Conservation (phyloP, 2,329 filamentous ascomycete genomes). For the Verticillium klebahnii region DNA sequence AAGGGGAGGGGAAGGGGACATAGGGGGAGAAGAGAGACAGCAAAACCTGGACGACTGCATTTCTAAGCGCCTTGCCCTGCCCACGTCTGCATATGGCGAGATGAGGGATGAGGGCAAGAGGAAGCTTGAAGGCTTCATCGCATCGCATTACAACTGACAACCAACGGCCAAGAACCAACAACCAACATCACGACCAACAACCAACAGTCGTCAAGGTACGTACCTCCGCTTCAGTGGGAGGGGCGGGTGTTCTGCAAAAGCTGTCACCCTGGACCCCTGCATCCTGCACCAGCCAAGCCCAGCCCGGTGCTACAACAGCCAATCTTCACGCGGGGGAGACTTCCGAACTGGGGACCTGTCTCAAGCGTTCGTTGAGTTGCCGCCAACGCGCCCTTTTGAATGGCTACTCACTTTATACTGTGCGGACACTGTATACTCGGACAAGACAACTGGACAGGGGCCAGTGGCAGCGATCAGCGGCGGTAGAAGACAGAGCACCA, state of each 20-base stretch:
- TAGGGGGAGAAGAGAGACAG: background rate
- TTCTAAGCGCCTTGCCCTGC: background rate
- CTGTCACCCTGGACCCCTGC: background rate
- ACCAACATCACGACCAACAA: too few relatives aligned
- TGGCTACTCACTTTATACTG: background rate
- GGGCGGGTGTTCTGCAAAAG: background rate
- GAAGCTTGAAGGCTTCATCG: background rate
- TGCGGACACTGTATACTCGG: background rate
- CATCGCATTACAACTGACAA: too few relatives aligned
- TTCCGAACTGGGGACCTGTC: background rate
- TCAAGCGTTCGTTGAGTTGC: background rate
- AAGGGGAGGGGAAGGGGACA: background rate
- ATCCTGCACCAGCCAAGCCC: background rate
- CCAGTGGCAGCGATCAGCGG: background rate
- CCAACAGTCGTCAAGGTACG: too few relatives aligned
- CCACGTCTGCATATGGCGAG: background rate
- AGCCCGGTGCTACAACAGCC: background rate
- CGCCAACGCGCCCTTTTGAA: background rate
- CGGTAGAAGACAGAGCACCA: background rate
- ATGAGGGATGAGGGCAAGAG: background rate
- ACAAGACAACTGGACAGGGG: background rate
- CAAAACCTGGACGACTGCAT: background rate
- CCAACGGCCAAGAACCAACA: too few relatives aligned
- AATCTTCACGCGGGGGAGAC: background rate
- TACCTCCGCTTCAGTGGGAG: too few relatives aligned